Evolutionary conservation across 805 yeast genomes (phyloP).

Genomic region (Pichia nanzhaoensis): DNA sequence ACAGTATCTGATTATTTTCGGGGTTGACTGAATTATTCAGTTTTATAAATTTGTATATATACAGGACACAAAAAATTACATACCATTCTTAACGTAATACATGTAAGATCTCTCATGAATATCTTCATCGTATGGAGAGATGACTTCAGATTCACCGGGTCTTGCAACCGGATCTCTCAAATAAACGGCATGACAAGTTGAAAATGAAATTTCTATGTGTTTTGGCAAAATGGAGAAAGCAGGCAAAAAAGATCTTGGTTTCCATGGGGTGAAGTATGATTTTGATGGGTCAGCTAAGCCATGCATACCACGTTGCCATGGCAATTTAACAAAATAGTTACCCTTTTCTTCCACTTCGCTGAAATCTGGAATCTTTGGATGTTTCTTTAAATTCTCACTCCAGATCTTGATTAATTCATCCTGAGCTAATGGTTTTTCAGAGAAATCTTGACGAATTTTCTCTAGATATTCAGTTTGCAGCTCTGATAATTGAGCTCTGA

Average conservation of each 20-base stretch:
- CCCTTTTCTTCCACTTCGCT: slow-evolving; percentile 30
- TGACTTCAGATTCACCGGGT: slow-evolving; percentile 94
- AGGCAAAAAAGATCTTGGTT: slow-evolving; percentile 86
- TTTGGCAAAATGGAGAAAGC: slow-evolving; percentile 90
- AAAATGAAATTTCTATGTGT: slow-evolving; percentile 84
- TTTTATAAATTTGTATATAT: neutral
- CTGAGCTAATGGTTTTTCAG: slow-evolving; percentile 22
- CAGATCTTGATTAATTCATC: slow-evolving; percentile 34
- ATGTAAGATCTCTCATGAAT: slow-evolving; percentile 91
- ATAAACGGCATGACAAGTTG: slow-evolving; percentile 94
- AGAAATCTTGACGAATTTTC: slow-evolving; percentile 25
- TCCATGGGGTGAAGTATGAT: slow-evolving; percentile 95
- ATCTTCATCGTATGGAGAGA: slow-evolving; percentile 76
- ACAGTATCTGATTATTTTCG: too few relatives aligned
- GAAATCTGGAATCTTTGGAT: slow-evolving; percentile 33
- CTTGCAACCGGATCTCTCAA: slow-evolving; percentile 95
- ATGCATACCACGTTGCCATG: slow-evolving; percentile 75
- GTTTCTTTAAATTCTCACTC: slow-evolving; percentile 40
- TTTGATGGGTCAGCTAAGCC: slow-evolving; percentile 75
- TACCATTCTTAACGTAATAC: slow-evolving; percentile 79
- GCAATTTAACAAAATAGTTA: slow-evolving; percentile 45
- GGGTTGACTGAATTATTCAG: too few relatives aligned
- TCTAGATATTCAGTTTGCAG: slow-evolving; percentile 28
- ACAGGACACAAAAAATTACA: slow-evolving; percentile 15
- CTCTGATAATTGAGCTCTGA: slow-evolving; percentile 30